Evolutionary conservation across 495 filamentous ascomycete genomes (phyloP), one percentile per base, ranked within the genome.

Genomic region (Podospora anserina): DNA sequence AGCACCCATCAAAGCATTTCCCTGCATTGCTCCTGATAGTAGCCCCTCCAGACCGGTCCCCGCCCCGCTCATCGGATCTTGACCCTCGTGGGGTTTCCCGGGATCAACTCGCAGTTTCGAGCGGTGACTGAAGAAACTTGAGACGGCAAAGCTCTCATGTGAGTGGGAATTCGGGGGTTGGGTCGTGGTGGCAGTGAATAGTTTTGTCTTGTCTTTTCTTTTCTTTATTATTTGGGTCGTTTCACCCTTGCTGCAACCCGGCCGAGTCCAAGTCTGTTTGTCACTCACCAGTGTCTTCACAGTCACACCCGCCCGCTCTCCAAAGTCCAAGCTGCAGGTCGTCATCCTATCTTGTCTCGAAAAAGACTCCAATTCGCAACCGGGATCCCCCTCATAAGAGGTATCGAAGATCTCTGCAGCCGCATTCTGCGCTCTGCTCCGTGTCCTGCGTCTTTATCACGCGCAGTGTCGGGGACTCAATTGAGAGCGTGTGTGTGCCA

Each of bases 101-200:
- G 39, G 39, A 16, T 49, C 9, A 49, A 49, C 23, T 58, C 18
- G 0, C n/a, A 58, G 15, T 58, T 58, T 58, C 26, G 55, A 58
- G 55, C 55, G 55, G 55, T 58, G 55, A 58, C n/a, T 11, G 39
- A 58, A 58, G 55, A 58, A 19, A 20, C 23, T 58, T 58, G 55
- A 26, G n/a, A 58, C 55, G n/a, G 55, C 55, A 58, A 58, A 58
- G n/a, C 55, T 26, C 55, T 58, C n/a, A 58, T 58, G 55, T 58
- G 55, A 58, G 23, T 58, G 55, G n/a, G 55, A 26, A 58, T 58
- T 26, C n/a, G 55, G 23, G 23, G n/a, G 55, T 58, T 20, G 55
- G 55, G 55, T 26, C 55, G 55, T 26, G 53, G 39, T 49, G 13
- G 39, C 39, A 49, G 39, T 49, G 39, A 49, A 49, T 49, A 49